A percentile compares a stretch with the other conserved stretches of the same genome.
phyloP scores from a whole-genome alignment of 148 eudicot genomes.

The Silene uniflora region DNA sequence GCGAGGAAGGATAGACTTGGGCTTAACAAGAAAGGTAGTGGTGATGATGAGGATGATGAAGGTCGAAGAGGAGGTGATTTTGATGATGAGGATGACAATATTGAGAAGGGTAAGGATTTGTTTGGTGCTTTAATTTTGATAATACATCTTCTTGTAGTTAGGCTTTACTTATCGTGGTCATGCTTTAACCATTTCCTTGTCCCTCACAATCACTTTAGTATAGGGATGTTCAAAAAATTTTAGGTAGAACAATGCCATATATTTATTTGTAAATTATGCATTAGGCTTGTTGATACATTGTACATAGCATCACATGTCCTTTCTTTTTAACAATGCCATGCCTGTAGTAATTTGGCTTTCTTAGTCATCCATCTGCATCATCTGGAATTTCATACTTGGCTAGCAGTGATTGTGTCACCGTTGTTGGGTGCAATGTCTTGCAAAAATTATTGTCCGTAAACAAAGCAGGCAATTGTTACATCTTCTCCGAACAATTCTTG shows the following conservation, averaged over 20 bases:
- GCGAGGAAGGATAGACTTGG: slow-evolving; percentile 58
- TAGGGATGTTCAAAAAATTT: not conserved
- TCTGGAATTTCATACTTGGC: not conserved
- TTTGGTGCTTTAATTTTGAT: slow-evolving; percentile 4
- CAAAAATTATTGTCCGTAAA: not conserved
- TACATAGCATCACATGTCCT: too few relatives aligned
- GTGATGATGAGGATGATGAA: slow-evolving; percentile 67
- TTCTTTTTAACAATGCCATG: too few relatives aligned
- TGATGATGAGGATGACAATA: slow-evolving; percentile 83
- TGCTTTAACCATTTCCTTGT: not conserved
- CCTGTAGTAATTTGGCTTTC: not conserved
- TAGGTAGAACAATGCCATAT: too few relatives aligned
- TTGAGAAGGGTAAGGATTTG: slow-evolving; percentile 70
- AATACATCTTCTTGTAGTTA: not conserved
- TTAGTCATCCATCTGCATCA: not conserved
- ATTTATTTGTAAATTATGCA: too few relatives aligned
- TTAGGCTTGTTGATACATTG: too few relatives aligned
- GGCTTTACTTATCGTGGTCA: not conserved
- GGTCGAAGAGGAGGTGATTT: slow-evolving; percentile 79
- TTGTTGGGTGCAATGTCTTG: not conserved
- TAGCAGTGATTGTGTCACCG: not conserved
- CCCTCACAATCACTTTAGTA: not conserved
- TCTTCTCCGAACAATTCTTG: not conserved
- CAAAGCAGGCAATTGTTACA: not conserved
- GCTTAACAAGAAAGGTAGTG: slow-evolving; percentile 53